A percentile compares a stretch with the other conserved stretches of the same genome.
Conservation (phyloP, 2,329 filamentous ascomycete species). For the Botrytis elliptica region DNA sequence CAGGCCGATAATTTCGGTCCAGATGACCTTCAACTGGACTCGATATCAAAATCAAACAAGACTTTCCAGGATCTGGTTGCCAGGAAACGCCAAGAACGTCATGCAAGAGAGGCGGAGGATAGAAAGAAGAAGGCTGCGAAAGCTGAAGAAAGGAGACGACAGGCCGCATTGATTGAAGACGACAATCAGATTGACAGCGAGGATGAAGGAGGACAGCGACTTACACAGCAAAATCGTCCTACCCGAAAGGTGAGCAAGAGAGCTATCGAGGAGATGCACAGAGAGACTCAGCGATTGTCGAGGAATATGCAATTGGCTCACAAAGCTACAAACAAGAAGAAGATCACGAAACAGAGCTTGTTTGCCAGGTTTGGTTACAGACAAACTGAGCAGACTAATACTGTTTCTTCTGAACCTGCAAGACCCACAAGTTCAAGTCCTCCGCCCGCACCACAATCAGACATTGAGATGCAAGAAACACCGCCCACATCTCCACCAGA, state of each 20-base stretch:
- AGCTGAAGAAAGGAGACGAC: conserved; percentile 43
- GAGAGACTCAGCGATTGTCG: conserved; percentile 88
- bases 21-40: conserved; percentile 47
- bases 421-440: conserved; percentile 56
- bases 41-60: conserved; percentile 49
- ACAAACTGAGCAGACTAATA: conserved; percentile 39
- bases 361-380: conserved; percentile 82
- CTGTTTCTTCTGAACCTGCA: conserved; percentile 38
- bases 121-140: conserved; percentile 44
- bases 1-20: conserved; percentile 30
- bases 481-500: conserved; percentile 67
- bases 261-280: conserved; percentile 89
- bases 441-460: conserved; percentile 44
- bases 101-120: conserved; percentile 63
- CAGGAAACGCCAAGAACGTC: conserved; percentile 69
- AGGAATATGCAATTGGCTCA: conserved; percentile 90
- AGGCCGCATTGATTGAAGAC: conserved; percentile 52
- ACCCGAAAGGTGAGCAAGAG: conserved; percentile 89
- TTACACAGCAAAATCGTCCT: conserved; percentile 69
- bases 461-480: conserved; percentile 57
- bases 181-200: conserved; percentile 57
- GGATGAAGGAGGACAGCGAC: conserved; percentile 59
- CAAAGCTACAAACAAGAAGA: conserved; percentile 87
- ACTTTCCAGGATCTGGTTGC: conserved; percentile 72
- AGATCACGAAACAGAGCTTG: conserved; percentile 77